Evolutionary conservation across 805 yeast species (phyloP).

Genomic region (Ogataea populi-albae): DNA sequence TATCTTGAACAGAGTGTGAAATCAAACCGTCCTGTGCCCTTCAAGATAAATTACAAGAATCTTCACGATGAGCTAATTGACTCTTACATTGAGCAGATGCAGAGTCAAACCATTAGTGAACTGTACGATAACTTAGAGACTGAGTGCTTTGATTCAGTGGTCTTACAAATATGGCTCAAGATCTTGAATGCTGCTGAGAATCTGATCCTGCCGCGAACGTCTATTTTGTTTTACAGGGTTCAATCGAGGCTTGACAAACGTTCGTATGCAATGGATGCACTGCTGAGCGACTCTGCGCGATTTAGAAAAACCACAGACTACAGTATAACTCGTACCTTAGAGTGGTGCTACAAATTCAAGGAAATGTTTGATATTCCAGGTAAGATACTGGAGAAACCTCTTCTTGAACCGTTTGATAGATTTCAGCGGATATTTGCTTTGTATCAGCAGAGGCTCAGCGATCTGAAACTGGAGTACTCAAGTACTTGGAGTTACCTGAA

Average conservation of each 20-base stretch:
- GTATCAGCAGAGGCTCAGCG: constrained; percentile 14
- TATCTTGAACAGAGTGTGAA: constrained; percentile 25
- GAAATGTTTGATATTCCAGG: constrained; percentile 29
- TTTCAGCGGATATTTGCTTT: constrained; percentile 18
- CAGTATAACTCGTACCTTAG: constrained; percentile 28
- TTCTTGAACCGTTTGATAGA: constrained; percentile 19
- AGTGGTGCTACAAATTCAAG: constrained; percentile 31
- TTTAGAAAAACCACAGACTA: constrained; percentile 19
- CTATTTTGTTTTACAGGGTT: constrained; percentile 35
- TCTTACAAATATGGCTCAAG: constrained; percentile 68
- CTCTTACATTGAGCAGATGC: constrained; percentile 22
- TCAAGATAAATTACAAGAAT: constrained; percentile 17
- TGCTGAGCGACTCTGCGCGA: constrained; percentile 7
- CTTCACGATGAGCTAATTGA: constrained; percentile 26
- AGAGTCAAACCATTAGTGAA: constrained; percentile 21
- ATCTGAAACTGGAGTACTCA: constrained; percentile 21
- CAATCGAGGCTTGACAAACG: constrained; percentile 19
- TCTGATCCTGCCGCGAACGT: constrained; percentile 69
- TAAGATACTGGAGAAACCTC: constrained; percentile 22
- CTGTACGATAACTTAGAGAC: constrained; percentile 32
- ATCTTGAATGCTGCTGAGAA: constrained; percentile 67
- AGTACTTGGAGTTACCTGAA: constrained; percentile 23
- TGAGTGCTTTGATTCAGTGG: constrained; percentile 28
- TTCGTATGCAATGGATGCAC: constrained; percentile 11
- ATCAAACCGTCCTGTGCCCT: constrained; percentile 18